Conservation (phyloP, 495 filamentous ascomycete species). For the Tuber microsphaerosporum region DNA sequence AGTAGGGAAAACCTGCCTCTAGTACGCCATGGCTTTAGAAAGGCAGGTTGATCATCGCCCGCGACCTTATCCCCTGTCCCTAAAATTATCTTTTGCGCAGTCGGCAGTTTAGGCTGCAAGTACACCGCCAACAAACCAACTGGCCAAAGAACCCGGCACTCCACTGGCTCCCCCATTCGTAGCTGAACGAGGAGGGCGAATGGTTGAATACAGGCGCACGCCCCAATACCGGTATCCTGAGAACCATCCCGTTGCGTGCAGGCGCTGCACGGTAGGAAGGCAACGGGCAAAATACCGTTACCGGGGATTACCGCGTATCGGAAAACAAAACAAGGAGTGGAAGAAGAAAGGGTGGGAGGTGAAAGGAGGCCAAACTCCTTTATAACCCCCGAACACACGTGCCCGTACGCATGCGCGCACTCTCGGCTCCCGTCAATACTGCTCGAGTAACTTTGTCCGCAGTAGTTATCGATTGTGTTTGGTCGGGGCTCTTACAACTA, state of each 20-base stretch:
- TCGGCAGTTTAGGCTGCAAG: background rate
- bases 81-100: background rate
- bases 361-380: background rate
- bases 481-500: too few species aligned
- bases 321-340: background rate
- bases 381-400: background rate
- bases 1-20: background rate
- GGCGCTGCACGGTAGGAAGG: background rate
- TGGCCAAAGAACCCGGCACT: background rate
- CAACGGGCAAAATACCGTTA: background rate
- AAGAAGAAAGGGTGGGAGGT: background rate
- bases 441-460: too few species aligned
- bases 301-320: background rate
- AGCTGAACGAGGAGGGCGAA: background rate
- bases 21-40: background rate
- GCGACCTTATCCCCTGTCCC: background rate
- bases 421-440: background rate
- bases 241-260: background rate
- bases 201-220: background rate
- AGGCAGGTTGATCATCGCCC: background rate
- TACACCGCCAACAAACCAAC: background rate
- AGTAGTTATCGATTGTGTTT: too few species aligned
- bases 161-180: background rate
- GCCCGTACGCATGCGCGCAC: background rate
- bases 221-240: background rate